Conservation (phyloP, 495 filamentous ascomycete species). For the Clavariopsis aquatica region DNA sequence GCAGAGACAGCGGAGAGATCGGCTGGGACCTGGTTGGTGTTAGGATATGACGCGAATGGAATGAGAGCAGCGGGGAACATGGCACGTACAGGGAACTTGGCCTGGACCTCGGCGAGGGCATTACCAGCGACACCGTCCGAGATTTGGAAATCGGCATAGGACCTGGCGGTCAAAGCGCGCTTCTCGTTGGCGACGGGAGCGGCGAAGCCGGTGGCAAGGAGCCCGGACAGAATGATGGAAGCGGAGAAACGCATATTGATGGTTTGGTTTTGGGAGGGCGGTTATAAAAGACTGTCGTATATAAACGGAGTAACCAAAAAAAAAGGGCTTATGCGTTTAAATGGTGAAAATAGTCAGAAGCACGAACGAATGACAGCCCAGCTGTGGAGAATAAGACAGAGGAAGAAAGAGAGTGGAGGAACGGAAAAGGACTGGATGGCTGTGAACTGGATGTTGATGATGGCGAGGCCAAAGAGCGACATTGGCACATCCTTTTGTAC, state of each 20-base stretch:
- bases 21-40: constrained; percentile 36
- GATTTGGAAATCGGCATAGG: constrained; percentile 44
- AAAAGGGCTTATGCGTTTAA: constrained; percentile 1
- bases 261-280: not conserved
- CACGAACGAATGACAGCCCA: constrained; percentile 28
- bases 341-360: not conserved
- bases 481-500: constrained; percentile 1
- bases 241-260: constrained; percentile 29
- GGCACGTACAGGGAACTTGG: constrained; percentile 49
- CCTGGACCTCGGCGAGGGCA: constrained; percentile 48
- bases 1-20: constrained; percentile 45
- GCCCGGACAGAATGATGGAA: constrained; percentile 15
- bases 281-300: constrained; percentile 9
- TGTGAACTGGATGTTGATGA: constrained; percentile 14
- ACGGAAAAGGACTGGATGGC: constrained; percentile 11
- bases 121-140: constrained; percentile 50
- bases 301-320: constrained; percentile 4
- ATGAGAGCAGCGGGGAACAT: not conserved
- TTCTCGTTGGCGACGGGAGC: constrained; percentile 15
- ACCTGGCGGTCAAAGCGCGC: constrained; percentile 9
- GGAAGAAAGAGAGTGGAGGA: not conserved
- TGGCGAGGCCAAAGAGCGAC: not conserved
- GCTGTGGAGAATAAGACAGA: constrained; percentile 10
- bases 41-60: not conserved
- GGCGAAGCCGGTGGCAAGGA: constrained; percentile 16